Conservation (phyloP, 176 grass and related monocot genomes). For the Urochloa ruziziensis region DNA sequence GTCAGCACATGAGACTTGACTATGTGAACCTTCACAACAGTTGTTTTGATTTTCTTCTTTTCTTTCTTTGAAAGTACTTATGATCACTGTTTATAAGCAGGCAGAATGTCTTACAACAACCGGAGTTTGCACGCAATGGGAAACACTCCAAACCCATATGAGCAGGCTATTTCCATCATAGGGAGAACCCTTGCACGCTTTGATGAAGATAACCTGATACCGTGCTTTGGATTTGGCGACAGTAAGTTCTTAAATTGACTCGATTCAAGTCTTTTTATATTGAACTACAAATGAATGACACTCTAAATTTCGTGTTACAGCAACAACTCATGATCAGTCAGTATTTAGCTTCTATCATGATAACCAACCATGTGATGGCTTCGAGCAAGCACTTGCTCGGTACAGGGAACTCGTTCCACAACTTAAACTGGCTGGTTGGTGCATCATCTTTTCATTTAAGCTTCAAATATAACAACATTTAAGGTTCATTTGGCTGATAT, state of each 20-base stretch:
- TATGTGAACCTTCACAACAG: background rate
- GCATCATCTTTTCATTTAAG: background rate
- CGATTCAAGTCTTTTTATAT: background rate
- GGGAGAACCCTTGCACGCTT: slow-evolving; percentile 65
- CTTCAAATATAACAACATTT: background rate
- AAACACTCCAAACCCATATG: slow-evolving; percentile 66
- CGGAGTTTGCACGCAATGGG: slow-evolving; percentile 61
- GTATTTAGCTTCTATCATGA: slow-evolving; percentile 80
- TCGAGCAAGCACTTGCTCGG: slow-evolving; percentile 60
- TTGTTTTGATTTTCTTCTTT: background rate
- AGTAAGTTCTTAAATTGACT: slow-evolving; percentile 41
- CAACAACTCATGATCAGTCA: slow-evolving; percentile 69
- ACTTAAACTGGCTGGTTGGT: slow-evolving; percentile 59
- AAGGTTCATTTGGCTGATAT: slow-evolving; percentile 6
- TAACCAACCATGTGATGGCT: slow-evolving; percentile 61
- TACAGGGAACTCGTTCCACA: slow-evolving; percentile 77
- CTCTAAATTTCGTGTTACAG: slow-evolving; percentile 31
- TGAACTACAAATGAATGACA: background rate
- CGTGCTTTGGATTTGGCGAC: slow-evolving; percentile 78
- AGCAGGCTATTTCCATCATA: slow-evolving; percentile 77
- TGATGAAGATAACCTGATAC: slow-evolving; percentile 81
- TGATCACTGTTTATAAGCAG: slow-evolving; percentile 30
- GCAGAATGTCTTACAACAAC: slow-evolving; percentile 51
- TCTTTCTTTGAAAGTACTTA: background rate
- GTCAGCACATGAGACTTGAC: background rate